These are phyloP conservation scores for Quercus bicolor DNA, from an alignment of 306 rosid genomes.

Conservation along the genomic window DNA sequence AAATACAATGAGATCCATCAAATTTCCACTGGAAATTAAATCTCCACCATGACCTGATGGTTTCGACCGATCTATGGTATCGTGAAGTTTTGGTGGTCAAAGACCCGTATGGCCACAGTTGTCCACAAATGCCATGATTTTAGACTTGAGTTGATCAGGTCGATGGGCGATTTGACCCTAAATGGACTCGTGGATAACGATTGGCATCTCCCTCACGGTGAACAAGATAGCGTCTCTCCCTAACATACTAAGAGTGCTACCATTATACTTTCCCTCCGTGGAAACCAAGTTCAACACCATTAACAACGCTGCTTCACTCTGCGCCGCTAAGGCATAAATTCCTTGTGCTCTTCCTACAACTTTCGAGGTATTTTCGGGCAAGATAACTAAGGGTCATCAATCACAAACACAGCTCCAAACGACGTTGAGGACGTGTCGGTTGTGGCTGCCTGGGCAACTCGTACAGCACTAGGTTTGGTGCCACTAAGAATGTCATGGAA, in stretches of 20 bases:
- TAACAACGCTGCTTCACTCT: conserved; percentile 22
- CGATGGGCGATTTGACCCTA: too few species aligned
- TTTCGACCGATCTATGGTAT: too few species aligned
- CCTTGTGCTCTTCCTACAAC: conserved; percentile 55
- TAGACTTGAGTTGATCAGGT: too few species aligned
- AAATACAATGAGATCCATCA: too few species aligned
- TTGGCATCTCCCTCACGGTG: conserved; percentile 42
- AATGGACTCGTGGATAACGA: not conserved
- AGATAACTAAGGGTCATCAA: conserved; percentile 42
- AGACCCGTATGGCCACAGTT: too few species aligned
- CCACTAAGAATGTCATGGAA: conserved; percentile 54
- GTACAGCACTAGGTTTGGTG: conserved; percentile 34
- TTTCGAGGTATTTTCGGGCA: conserved; percentile 31
- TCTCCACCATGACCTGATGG: too few species aligned
- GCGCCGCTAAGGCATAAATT: conserved; percentile 37
- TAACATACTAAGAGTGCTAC: not conserved
- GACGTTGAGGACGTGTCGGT: conserved; percentile 25
- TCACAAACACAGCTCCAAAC: conserved; percentile 37
- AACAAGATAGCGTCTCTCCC: conserved; percentile 28
- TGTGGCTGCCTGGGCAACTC: conserved; percentile 30
- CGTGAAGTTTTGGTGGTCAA: too few species aligned
- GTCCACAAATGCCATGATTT: too few species aligned
- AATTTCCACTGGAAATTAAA: too few species aligned
- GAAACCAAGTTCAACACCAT: conserved; percentile 35
- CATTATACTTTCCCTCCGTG: conserved; percentile 35